phyloP scores from a whole-genome alignment of 495 filamentous ascomycete genomes.

The Xylaria longipes region DNA sequence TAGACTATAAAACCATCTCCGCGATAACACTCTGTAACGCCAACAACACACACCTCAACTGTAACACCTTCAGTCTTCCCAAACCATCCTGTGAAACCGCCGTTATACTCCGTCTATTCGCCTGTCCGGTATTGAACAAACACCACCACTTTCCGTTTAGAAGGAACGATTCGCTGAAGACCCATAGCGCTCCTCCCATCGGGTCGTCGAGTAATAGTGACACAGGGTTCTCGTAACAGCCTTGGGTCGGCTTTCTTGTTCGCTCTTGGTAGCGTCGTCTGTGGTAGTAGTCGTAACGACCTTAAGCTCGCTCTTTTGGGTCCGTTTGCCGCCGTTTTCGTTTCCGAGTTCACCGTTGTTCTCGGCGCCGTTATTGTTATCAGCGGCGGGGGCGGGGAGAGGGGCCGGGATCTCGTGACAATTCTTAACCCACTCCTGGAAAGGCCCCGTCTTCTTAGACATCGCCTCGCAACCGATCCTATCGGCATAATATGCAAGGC shows the following conservation, averaged over 20 bases:
- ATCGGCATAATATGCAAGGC: not conserved
- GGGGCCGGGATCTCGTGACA: not conserved
- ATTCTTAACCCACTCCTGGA: not conserved
- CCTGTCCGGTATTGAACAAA: too few species aligned
- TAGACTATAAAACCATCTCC: too few species aligned
- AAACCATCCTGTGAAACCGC: not conserved
- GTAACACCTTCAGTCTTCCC: too few species aligned
- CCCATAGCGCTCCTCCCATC: not conserved
- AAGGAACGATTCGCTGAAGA: not conserved
- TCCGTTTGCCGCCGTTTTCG: not conserved
- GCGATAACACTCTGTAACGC: too few species aligned
- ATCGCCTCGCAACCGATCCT: not conserved
- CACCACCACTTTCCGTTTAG: not conserved
- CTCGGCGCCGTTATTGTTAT: not conserved
- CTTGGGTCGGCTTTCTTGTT: not conserved
- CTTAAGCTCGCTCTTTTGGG: not conserved
- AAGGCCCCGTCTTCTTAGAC: not conserved
- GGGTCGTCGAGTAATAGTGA: not conserved
- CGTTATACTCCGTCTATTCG: too few species aligned
- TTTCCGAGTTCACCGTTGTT: not conserved
- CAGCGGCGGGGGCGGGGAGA: not conserved
- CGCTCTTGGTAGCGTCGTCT: not conserved
- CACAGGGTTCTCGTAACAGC: not conserved
- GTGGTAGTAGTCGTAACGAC: not conserved
- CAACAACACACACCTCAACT: too few species aligned